phyloP scores from a whole-genome alignment of 78 protist species.

The Dictyostelium firmibasis region DNA sequence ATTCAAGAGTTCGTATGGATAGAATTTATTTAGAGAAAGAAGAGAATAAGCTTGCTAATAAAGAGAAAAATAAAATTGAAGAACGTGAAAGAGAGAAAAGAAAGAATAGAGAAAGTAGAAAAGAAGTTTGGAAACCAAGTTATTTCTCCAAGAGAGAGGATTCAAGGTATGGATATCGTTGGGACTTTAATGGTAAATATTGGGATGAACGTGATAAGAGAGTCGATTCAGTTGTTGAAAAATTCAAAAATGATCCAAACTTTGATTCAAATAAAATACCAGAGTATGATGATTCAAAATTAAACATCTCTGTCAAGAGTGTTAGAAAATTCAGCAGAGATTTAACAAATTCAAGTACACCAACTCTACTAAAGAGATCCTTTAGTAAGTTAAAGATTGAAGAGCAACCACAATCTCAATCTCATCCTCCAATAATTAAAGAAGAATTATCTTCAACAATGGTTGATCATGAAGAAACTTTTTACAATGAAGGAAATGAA shows the following conservation, averaged over 20 bases:
- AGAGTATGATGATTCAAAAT: background rate
- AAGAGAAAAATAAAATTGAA: slow-evolving; percentile 75
- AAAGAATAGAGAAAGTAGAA: slow-evolving; percentile 33
- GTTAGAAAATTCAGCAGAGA: background rate
- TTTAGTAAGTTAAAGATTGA: background rate
- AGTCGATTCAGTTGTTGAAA: background rate
- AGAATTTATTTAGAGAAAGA: slow-evolving; percentile 28
- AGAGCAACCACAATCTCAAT: background rate
- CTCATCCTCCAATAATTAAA: background rate
- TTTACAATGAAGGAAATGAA: background rate
- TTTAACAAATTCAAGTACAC: background rate
- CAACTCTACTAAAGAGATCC: background rate
- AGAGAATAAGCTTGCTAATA: slow-evolving; percentile 64
- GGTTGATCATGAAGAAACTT: background rate
- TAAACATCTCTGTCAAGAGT: background rate
- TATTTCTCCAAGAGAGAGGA: slow-evolving; percentile 51
- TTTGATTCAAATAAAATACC: background rate
- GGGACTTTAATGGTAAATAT: slow-evolving; percentile 40
- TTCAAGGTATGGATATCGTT: slow-evolving; percentile 47
- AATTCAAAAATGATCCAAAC: background rate
- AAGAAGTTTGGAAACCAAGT: slow-evolving; percentile 27
- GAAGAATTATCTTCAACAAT: background rate
- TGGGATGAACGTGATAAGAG: slow-evolving; percentile 68
- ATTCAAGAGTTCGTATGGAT: slow-evolving; percentile 78
- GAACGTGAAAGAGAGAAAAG: slow-evolving; percentile 69